Base-by-base conservation (phyloP, 1,284 basidiomycete genomes). In the Trichosporon asahii region DNA sequence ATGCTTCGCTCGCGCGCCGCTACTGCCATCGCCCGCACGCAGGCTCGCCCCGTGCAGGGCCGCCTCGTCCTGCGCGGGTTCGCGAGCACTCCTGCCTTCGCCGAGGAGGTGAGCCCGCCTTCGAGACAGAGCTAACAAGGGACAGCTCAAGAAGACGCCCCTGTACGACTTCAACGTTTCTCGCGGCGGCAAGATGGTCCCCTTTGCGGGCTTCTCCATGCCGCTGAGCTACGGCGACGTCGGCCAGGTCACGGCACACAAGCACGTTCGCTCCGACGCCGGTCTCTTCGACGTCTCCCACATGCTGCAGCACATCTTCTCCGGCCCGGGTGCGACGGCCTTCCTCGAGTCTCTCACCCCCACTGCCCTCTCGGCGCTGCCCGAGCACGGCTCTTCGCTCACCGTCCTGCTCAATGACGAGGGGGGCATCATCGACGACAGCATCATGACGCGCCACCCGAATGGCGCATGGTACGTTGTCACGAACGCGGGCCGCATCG, bases 281-380 rank as follows among this genome's bases (percentile, higher is more conserved):
- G 95, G 95, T 1, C 86, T 99, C 31, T 99, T 99, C 82, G 96
- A 99, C 80, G 97, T 99, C 40, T 93, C 94, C 35, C 96, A 99
- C 85, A 99, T 99, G 96, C 91, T 93, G 44, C 93, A 95, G 83
- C 90, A 91, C 69, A 90, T 88, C 74, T 93, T 95, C 85, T 89
- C 88, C 44, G 93, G 93, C 2, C 85, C 88, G 33, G 89, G 89
- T 3, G 88, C 88, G 3, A 89, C 90, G 5, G 87, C 87, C 18
- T 98, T 98, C 84, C 87, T 97, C 65, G 89, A 92, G 84, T 90
- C 90, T 86, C 86, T 95, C 57, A 92, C 90, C 0, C 93, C 95
- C 0, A 93, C 94, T 1, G 90, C 90, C 9, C 86, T 97, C 18
- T 82, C 87, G 2, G 83, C 89, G 1, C 87, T 98, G 27, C 76